phyloP scores from a whole-genome alignment of 2,329 filamentous ascomycete species.

The Incumbomyces lentus region DNA sequence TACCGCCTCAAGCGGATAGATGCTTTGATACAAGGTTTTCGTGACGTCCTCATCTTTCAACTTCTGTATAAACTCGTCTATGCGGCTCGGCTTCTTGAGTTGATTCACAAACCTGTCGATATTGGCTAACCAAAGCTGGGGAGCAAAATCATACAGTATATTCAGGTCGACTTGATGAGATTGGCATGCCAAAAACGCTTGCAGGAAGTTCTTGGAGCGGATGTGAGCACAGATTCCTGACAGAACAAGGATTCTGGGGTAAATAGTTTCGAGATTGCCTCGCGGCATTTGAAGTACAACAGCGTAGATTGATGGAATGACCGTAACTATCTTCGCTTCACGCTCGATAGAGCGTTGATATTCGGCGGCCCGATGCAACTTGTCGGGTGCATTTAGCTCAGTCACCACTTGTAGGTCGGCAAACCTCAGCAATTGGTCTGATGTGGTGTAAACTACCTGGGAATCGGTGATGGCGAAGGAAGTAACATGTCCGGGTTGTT shows the following conservation, averaged over 20 bases:
- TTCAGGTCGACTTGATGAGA: slow-evolving; percentile 97
- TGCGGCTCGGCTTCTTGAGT: slow-evolving; percentile 66
- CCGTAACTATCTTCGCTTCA: slow-evolving; percentile 74
- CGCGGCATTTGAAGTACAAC: slow-evolving; percentile 89
- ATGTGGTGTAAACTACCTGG: slow-evolving; percentile 87
- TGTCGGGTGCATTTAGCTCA: slow-evolving; percentile 56
- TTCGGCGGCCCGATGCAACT: slow-evolving; percentile 87
- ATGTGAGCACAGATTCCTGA: slow-evolving; percentile 78
- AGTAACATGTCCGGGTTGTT: slow-evolving; percentile 77
- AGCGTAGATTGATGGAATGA: slow-evolving; percentile 77
- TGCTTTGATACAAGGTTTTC: slow-evolving; percentile 87
- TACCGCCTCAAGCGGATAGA: slow-evolving; percentile 30
- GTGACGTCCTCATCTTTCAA: slow-evolving; percentile 85
- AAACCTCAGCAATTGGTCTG: slow-evolving; percentile 86
- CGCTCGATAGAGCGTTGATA: slow-evolving; percentile 85
- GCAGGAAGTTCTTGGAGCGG: slow-evolving; percentile 67
- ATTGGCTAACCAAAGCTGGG: slow-evolving; percentile 69
- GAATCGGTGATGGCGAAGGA: slow-evolving; percentile 73
- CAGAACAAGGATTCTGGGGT: slow-evolving; percentile 81
- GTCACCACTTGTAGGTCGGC: slow-evolving; percentile 55
- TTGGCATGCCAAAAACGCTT: slow-evolving; percentile 77
- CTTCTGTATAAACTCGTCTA: slow-evolving; percentile 85
- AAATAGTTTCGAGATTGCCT: slow-evolving; percentile 92
- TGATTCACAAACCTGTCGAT: slow-evolving; percentile 73
- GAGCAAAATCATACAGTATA: slow-evolving; percentile 87